Evolutionary conservation across 352 stramenopile genomes (phyloP).

Genomic region (Phytophthora multivora): DNA sequence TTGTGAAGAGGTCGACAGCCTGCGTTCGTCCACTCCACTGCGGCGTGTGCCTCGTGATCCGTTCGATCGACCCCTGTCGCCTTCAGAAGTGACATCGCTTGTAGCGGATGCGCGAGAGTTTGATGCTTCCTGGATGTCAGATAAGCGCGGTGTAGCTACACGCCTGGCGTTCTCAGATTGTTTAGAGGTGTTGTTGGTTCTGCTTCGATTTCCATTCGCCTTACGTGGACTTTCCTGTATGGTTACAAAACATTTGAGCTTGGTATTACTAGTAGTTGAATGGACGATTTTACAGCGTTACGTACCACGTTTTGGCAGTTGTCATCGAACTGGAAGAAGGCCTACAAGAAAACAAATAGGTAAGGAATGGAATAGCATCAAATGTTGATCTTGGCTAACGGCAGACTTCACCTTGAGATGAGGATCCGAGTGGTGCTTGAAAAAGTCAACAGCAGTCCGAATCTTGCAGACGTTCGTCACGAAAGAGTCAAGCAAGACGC

Average conservation of each 20-base stretch:
- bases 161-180: conserved; percentile 9
- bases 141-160: conserved; percentile 6
- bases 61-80: conserved; percentile 19
- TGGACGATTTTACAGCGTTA: neutral
- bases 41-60: conserved; percentile 8
- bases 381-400: neutral
- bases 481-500: conserved; percentile 60
- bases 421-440: conserved; percentile 51
- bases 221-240: conserved; percentile 39
- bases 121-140: conserved; percentile 4
- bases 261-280: no score
- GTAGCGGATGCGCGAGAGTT: conserved; percentile 2
- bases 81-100: conserved; percentile 11
- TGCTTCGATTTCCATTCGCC: conserved; percentile 26
- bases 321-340: conserved; percentile 66
- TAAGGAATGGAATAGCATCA: neutral
- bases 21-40: conserved; percentile 12
- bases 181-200: conserved; percentile 12
- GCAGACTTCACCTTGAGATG: conserved; percentile 1
- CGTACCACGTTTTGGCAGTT: conserved; percentile 67
- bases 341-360: conserved; percentile 11
- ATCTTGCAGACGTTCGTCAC: conserved; percentile 50
- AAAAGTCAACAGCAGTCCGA: conserved; percentile 54
- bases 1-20: conserved; percentile 26
- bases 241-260: neutral